A percentile compares a stretch with the other conserved stretches of the same genome.
These are phyloP conservation scores for Globisporangium perplexum DNA, from an alignment of 352 stramenopile species.

Conservation along the genomic window DNA sequence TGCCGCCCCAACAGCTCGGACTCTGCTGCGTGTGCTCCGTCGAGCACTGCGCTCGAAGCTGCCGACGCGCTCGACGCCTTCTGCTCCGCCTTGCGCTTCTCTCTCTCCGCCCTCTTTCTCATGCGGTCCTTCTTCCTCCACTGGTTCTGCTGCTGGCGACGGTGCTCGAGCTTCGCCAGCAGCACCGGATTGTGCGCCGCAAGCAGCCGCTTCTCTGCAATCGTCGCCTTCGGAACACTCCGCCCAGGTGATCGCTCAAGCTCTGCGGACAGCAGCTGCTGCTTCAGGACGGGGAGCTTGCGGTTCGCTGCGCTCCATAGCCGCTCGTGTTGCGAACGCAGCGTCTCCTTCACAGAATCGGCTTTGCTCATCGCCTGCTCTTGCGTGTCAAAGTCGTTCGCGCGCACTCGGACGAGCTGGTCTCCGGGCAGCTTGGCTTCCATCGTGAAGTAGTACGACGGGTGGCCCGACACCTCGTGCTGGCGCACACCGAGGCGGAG, in stretches of 20 bases:
- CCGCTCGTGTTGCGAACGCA: slow-evolving; percentile 5
- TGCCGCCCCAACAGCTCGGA: not conserved
- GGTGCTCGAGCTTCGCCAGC: not conserved
- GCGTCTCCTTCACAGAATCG: slow-evolving; percentile 10
- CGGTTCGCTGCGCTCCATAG: not conserved
- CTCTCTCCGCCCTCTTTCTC: not conserved
- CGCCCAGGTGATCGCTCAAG: slow-evolving; percentile 1
- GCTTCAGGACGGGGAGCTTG: not conserved
- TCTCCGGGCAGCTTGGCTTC: slow-evolving; percentile 4
- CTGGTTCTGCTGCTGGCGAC: not conserved
- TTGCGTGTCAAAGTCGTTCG: slow-evolving; percentile 13
- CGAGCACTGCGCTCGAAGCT: not conserved
- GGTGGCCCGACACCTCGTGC: slow-evolving; percentile 4
- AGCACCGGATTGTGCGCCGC: not conserved
- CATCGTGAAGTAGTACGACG: slow-evolving; percentile 12
- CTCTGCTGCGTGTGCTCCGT: too few relatives aligned
- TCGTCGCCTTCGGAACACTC: not conserved
- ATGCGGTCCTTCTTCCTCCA: not conserved
- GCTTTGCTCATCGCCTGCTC: slow-evolving; percentile 11
- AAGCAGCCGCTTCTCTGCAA: not conserved
- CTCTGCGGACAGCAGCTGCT: slow-evolving; percentile 6
- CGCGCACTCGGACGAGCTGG: slow-evolving; percentile 10
- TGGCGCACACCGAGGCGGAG: slow-evolving; percentile 13
- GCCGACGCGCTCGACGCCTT: not conserved
- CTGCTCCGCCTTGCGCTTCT: not conserved